These are phyloP conservation scores for Ochromonas danica DNA, from an alignment of 108 stramenopile genomes.

Conservation along the genomic window DNA sequence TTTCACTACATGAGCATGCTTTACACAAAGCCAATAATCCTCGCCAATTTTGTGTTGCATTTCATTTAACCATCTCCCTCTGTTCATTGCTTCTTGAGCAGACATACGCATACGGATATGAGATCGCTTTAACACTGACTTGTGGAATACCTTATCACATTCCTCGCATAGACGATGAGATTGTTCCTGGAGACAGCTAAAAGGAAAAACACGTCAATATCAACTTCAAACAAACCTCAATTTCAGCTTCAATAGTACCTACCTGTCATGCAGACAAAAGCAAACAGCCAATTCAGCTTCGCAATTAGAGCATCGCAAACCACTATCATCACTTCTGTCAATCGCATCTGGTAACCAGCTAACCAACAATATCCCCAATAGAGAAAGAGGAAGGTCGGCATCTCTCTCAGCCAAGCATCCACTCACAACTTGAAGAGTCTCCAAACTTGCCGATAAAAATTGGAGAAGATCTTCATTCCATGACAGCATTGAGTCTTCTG, in stretches of 20 bases:
- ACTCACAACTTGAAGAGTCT: too few species aligned
- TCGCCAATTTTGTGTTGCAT: too few species aligned
- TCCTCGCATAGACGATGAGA: not conserved
- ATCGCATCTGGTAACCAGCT: not conserved
- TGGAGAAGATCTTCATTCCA: too few species aligned
- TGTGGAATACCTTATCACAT: conserved; percentile 20
- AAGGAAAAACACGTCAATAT: not conserved
- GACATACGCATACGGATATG: not conserved
- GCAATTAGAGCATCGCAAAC: not conserved
- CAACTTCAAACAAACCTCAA: not conserved
- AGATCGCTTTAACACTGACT: not conserved
- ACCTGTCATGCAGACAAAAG: not conserved
- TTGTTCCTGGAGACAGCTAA: not conserved
- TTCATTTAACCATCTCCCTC: too few species aligned
- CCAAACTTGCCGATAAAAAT: too few species aligned
- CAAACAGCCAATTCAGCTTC: not conserved
- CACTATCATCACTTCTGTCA: not conserved
- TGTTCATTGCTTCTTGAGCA: not conserved
- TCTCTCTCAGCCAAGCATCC: too few species aligned
- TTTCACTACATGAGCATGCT: too few species aligned
- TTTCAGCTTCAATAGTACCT: not conserved
- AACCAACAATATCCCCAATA: too few species aligned
- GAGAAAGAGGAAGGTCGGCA: too few species aligned
- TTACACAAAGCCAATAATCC: too few species aligned
- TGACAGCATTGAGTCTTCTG: too few species aligned